These are phyloP conservation scores for Russula abietina DNA, from an alignment of 768 basidiomycete genomes.

Conservation along the genomic window DNA sequence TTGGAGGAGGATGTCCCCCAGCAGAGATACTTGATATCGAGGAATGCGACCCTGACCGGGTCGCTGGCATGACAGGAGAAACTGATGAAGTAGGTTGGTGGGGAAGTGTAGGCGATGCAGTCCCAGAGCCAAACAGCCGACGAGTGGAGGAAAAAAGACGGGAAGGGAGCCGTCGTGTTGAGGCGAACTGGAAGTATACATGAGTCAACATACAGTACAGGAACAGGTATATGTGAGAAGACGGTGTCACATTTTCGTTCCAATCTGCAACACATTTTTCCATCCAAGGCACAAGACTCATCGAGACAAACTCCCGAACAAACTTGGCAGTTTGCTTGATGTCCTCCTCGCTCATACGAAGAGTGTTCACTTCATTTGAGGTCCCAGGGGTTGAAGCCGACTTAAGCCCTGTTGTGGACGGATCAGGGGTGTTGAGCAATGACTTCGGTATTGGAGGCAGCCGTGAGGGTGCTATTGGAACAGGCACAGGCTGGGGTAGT, in stretches of 20 bases:
- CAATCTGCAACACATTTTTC: slow-evolving; percentile 89
- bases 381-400: slow-evolving; percentile 31
- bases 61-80: slow-evolving; percentile 30
- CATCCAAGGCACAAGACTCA: slow-evolving; percentile 95
- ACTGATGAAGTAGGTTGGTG: slow-evolving; percentile 37
- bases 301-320: slow-evolving; percentile 79
- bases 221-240: slow-evolving; percentile 5
- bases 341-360: slow-evolving; percentile 63
- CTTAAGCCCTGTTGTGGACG: slow-evolving; percentile 14
- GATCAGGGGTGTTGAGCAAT: slow-evolving; percentile 26
- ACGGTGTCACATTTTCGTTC: slow-evolving; percentile 69
- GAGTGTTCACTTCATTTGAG: slow-evolving; percentile 25
- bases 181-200: slow-evolving; percentile 48
- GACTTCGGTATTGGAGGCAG: slow-evolving; percentile 46
- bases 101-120: slow-evolving; percentile 38
- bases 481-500: slow-evolving; percentile 59
- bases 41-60: slow-evolving; percentile 32
- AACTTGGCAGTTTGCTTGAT: slow-evolving; percentile 71
- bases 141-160: slow-evolving; percentile 84
- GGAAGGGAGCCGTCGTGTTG: slow-evolving; percentile 71
- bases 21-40: slow-evolving; percentile 28
- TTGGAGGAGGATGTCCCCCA: slow-evolving; percentile 34
- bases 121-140: slow-evolving; percentile 63
- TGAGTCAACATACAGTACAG: background rate
- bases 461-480: slow-evolving; percentile 60